Evolutionary conservation across 2,329 filamentous ascomycete species (phyloP), one percentile per base, ranked within the genome.

Genomic region (Paecilomyces sp.): DNA sequence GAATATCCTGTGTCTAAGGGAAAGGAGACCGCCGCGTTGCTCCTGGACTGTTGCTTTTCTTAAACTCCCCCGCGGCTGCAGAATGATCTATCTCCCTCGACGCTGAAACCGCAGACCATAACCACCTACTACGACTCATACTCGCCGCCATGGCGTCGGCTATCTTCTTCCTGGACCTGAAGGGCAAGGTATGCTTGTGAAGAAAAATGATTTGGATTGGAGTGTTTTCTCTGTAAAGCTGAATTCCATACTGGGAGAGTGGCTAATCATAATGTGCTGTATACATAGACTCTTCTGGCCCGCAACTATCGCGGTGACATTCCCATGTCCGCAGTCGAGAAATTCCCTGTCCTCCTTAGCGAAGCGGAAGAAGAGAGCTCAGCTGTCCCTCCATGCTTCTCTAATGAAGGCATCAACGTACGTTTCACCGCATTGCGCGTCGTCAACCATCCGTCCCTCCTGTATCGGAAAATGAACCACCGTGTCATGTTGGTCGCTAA

Each of bases 311-410:
- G 94, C 75, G 94, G 94, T 76, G 94, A 99, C 71, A 96, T 99
- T 66, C 94, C 94, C 77, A 97, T 99, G 94, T 96, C 92, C 60
- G 94, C 94, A 36, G 94, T 99, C 70, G 94, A 99, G 79, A 95
- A 96, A 77, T 99, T 99, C 75, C 94, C 94, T 52, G 81, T 96
- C 68, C 88, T 99, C 61, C 87, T 99, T 58, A 96, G 90, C 77
- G 94, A 99, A 80, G 94, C 94, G 69, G 94, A 99, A 87, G 94
- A 99, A 85, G 94, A 99, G 77, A 96, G 91, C 68, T 97, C 93
- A 54, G 92, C 92, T 63, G 94, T 97, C 2, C 92, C 94, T 58
- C 94, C 94, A 65, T 99, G 94, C 79, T 97, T 99, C 83, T 97
- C 92, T 51, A 89, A 95, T 76, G 94, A 99, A 79, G 94, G 94